A percentile compares a stretch with the other conserved stretches of the same genome.
Evolutionary conservation across 805 yeast species (phyloP).

Genomic region (Saccharomycopsis malanga): DNA sequence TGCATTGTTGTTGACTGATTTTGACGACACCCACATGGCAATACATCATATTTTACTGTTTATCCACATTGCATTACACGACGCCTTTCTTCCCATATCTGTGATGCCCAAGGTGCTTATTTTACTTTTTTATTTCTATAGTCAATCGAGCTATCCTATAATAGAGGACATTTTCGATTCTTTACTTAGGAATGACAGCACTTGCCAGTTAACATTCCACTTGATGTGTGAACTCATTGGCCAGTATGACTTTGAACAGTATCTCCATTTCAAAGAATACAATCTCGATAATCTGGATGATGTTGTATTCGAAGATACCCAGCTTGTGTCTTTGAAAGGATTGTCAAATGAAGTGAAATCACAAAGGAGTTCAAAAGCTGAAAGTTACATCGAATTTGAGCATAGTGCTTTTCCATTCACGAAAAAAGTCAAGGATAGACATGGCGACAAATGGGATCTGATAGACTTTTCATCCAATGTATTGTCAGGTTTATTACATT

Average conservation of each 20-base stretch:
- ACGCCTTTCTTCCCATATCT: conserved; percentile 12
- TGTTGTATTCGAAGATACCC: not conserved
- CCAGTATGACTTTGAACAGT: not conserved
- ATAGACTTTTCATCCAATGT: conserved; percentile 9
- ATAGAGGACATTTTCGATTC: conserved; percentile 14
- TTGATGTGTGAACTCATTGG: conserved; percentile 1
- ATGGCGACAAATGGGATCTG: not conserved
- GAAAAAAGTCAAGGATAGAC: not conserved
- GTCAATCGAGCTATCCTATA: not conserved
- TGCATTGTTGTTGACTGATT: not conserved
- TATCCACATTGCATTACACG: conserved; percentile 11
- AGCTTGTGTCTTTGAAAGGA: conserved; percentile 10
- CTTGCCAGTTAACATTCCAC: conserved; percentile 7
- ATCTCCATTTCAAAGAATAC: not conserved
- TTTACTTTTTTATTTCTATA: conserved; percentile 12
- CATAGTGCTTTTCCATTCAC: conserved; percentile 6
- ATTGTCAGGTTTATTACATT: conserved; percentile 8
- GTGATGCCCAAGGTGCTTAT: conserved; percentile 7
- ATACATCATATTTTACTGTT: conserved; percentile 16
- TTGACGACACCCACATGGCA: conserved; percentile 2
- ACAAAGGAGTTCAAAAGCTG: too few relatives aligned
- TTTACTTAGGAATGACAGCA: conserved; percentile 11
- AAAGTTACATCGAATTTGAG: not conserved
- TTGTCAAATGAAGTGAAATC: too few relatives aligned
- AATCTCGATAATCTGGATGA: not conserved